Evolutionary conservation across 768 basidiomycete species (phyloP).

Genomic region (Amanita pallidorosea): DNA sequence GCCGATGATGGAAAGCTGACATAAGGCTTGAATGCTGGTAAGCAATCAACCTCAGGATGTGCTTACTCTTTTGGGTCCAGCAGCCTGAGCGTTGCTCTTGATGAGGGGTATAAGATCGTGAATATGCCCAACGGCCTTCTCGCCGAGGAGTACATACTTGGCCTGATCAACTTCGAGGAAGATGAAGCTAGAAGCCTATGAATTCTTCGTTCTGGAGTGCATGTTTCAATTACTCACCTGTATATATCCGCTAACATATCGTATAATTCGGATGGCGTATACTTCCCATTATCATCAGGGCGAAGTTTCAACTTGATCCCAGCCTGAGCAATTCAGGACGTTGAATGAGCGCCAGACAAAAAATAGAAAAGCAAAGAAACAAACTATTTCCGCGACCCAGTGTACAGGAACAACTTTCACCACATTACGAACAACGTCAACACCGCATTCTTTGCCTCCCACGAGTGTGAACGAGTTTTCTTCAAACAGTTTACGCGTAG

Average conservation of each 20-base stretch:
- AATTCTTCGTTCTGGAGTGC: neutral
- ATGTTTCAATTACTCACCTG: conserved; percentile 29
- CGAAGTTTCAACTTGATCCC: conserved; percentile 62
- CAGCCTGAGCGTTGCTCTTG: conserved; percentile 33
- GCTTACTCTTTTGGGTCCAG: conserved; percentile 31
- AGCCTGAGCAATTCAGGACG: conserved; percentile 29
- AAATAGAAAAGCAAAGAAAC: conserved; percentile 12
- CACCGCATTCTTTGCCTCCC: conserved; percentile 36
- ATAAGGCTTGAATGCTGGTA: neutral
- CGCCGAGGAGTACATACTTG: conserved; percentile 43
- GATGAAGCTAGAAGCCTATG: conserved; percentile 40
- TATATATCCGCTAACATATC: conserved; percentile 62
- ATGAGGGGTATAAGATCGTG: conserved; percentile 46
- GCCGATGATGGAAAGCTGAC: conserved; percentile 23
- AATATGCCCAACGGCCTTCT: conserved; percentile 41
- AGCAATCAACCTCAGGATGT: neutral
- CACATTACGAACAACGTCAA: conserved; percentile 65
- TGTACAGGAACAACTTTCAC: conserved; percentile 52
- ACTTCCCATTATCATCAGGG: conserved; percentile 40
- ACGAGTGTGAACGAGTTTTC: conserved; percentile 45
- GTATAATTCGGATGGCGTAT: conserved; percentile 52
- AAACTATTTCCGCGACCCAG: conserved; percentile 68
- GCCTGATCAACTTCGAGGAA: conserved; percentile 63
- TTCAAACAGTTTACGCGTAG: conserved; percentile 47
- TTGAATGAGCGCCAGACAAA: neutral